Conservation (phyloP, 306 rosid species). For the Alnus glutinosa region DNA sequence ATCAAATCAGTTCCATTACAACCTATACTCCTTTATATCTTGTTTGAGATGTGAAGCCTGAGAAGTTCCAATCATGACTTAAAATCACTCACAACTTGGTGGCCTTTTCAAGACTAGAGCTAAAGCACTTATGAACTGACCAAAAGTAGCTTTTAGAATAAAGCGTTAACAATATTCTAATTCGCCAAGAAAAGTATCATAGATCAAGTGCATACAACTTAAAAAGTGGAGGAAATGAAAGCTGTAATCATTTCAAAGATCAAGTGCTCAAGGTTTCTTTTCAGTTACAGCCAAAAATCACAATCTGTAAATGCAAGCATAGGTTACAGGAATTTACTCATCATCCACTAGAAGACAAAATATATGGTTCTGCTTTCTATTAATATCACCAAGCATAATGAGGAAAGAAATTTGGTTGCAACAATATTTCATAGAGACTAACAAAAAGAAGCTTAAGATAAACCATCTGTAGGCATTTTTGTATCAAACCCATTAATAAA, state of each 20-base stretch:
- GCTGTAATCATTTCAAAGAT: background rate
- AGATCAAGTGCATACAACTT: background rate
- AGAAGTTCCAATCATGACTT: background rate
- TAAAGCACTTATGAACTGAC: background rate
- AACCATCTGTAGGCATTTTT: background rate
- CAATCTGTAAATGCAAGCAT: background rate
- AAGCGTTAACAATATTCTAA: background rate
- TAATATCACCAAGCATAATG: background rate
- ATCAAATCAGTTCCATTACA: background rate
- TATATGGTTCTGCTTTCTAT: background rate
- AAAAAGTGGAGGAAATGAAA: background rate
- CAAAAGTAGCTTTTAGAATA: background rate
- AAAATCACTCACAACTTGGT: background rate
- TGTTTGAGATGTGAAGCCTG: background rate
- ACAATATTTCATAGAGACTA: background rate
- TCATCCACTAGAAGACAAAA: background rate
- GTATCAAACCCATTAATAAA: conserved; percentile 22
- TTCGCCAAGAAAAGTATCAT: background rate
- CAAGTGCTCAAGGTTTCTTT: background rate
- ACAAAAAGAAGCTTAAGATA: background rate
- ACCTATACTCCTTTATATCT: background rate
- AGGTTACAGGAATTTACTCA: background rate
- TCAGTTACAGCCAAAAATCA: background rate
- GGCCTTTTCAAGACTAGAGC: background rate
- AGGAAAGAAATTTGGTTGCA: background rate